Percentiles rank a stretch among this genome's conserved stretches.
phyloP scores from a whole-genome alignment of 2,329 filamentous ascomycete species.

The Parascedosporium putredinis region DNA sequence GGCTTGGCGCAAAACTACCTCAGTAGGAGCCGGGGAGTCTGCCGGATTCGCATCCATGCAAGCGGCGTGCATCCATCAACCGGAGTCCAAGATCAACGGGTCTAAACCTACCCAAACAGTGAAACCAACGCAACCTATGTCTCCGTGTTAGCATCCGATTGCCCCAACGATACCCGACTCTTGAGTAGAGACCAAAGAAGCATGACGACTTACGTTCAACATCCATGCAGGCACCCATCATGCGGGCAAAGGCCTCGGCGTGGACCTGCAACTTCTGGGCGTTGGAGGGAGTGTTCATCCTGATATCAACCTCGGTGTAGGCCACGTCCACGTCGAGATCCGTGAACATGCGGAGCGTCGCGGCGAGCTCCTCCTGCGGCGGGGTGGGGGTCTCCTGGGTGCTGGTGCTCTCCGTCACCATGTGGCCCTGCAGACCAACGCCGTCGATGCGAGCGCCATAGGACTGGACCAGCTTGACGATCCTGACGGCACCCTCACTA shows the following conservation, averaged over 20 bases:
- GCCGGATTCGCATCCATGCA: too few species aligned
- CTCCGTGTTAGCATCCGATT: background rate
- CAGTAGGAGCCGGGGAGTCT: background rate
- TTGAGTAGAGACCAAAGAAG: too few species aligned
- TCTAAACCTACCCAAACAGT: constrained; percentile 17
- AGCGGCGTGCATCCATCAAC: too few species aligned
- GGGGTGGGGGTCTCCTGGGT: constrained; percentile 24
- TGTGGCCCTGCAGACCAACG: constrained; percentile 40
- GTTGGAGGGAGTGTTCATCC: constrained; percentile 29
- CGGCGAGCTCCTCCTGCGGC: constrained; percentile 17
- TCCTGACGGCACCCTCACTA: constrained; percentile 18
- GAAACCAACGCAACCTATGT: constrained; percentile 17
- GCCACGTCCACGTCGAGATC: constrained; percentile 35
- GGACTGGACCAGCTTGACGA: constrained; percentile 21
- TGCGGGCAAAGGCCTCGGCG: constrained; percentile 26
- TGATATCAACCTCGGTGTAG: constrained; percentile 42
- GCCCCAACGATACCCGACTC: too few species aligned
- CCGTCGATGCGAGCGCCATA: constrained; percentile 37
- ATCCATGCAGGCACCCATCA: constrained; percentile 17
- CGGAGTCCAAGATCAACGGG: background rate
- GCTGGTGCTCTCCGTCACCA: constrained; percentile 26
- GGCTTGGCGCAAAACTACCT: background rate
- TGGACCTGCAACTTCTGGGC: constrained; percentile 28
- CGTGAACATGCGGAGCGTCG: constrained; percentile 29
- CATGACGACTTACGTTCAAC: constrained; percentile 12